Percentiles rank a stretch among this genome's conserved stretches.
Evolutionary conservation across 73 alveolate genomes (phyloP).

Genomic region (Tetrahymena elliotti): DNA sequence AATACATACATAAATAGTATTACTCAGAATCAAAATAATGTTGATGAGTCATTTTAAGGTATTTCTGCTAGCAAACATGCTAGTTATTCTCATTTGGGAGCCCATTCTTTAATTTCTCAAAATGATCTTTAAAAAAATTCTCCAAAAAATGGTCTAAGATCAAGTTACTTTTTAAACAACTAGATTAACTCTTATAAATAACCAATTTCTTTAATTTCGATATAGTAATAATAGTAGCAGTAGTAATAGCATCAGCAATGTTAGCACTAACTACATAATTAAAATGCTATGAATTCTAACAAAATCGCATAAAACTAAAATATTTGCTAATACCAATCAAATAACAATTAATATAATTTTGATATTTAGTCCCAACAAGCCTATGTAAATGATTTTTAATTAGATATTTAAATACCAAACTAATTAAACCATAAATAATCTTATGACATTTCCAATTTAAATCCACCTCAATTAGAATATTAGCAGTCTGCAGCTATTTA

Average conservation of each 20-base stretch:
- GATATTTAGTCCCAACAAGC: background rate
- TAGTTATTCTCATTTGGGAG: background rate
- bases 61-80: background rate
- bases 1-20: background rate
- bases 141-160: background rate
- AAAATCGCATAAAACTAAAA: background rate
- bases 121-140: background rate
- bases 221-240: background rate
- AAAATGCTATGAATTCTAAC: background rate
- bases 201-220: background rate
- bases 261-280: too few species aligned
- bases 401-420: background rate
- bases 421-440: too few species aligned
- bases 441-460: background rate
- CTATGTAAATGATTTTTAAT: background rate
- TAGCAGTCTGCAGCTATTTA: background rate
- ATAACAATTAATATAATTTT: background rate
- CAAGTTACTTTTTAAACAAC: background rate
- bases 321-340: background rate
- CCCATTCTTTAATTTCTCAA: background rate
- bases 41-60: background rate
- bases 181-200: background rate
- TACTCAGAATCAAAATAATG: background rate
- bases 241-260: background rate
- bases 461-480: background rate